Conservation (phyloP, 257 asterid genomes). For the Schizonepeta tenuifolia region DNA sequence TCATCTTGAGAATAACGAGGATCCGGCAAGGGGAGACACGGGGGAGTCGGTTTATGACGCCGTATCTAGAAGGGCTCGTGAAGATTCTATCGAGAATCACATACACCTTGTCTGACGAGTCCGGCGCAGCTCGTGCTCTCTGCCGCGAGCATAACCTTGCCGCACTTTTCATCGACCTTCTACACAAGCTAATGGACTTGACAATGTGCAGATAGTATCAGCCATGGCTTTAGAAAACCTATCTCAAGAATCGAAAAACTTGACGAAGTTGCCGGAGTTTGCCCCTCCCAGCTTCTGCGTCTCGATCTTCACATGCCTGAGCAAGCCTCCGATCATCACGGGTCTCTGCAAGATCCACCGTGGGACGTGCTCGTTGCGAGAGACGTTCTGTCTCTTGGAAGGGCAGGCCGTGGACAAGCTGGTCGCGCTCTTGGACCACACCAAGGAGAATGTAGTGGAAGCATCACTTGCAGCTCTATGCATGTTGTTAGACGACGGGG, state of each 20-base stretch:
- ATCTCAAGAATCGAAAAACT: constrained; percentile 69
- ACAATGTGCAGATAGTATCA: constrained; percentile 88
- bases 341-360: constrained; percentile 77
- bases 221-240: constrained; percentile 92
- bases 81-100: constrained; percentile 83
- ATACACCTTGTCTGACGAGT: constrained; percentile 61
- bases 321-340: constrained; percentile 58
- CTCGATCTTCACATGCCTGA: constrained; percentile 70
- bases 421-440: constrained; percentile 86
- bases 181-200: constrained; percentile 87
- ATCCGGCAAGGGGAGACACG: constrained; percentile 81
- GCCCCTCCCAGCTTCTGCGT: constrained; percentile 62
- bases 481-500: constrained; percentile 82
- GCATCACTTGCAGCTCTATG: constrained; percentile 88
- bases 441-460: constrained; percentile 80
- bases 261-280: constrained; percentile 69
- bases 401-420: constrained; percentile 85
- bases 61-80: constrained; percentile 89
- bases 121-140: constrained; percentile 56
- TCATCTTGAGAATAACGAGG: constrained; percentile 56
- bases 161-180: constrained; percentile 68
- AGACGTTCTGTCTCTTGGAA: constrained; percentile 78
- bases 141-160: constrained; percentile 70
- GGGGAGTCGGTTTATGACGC: constrained; percentile 81
- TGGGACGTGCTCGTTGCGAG: constrained; percentile 75